Conservation (phyloP, 805 yeast species). For the Cyberlindnera misumaiensis region DNA sequence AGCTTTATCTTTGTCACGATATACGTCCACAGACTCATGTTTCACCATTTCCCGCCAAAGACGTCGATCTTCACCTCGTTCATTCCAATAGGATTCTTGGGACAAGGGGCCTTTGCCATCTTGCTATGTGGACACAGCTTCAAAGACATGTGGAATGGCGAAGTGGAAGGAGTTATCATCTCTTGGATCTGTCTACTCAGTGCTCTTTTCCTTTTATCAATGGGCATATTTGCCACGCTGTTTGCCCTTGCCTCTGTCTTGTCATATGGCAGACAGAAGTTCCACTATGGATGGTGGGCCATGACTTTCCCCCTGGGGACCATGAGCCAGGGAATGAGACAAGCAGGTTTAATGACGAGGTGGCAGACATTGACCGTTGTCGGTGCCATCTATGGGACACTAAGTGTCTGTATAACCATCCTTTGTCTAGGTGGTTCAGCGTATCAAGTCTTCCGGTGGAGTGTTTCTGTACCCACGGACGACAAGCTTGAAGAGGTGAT, state of each 20-base stretch:
- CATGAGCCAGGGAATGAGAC: slow-evolving; percentile 53
- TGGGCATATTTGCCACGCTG: slow-evolving; percentile 53
- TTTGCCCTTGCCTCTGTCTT: slow-evolving; percentile 32
- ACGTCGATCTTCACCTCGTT: slow-evolving; percentile 56
- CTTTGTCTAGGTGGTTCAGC: slow-evolving; percentile 4
- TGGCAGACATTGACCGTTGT: slow-evolving; percentile 55
- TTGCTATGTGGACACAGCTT: slow-evolving; percentile 45
- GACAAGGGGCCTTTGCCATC: slow-evolving; percentile 76
- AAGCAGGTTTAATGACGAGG: slow-evolving; percentile 42
- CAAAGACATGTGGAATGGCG: slow-evolving; percentile 13
- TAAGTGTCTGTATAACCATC: slow-evolving; percentile 3
- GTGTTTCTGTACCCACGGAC: neutral
- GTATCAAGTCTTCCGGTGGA: neutral
- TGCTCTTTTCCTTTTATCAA: slow-evolving; percentile 41
- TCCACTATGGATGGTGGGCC: slow-evolving; percentile 66
- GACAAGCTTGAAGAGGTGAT: neutral
- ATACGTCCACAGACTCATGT: slow-evolving; percentile 52
- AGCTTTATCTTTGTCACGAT: slow-evolving; percentile 51
- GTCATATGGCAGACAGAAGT: slow-evolving; percentile 29
- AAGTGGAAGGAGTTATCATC: slow-evolving; percentile 25
- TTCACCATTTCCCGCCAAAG: slow-evolving; percentile 53
- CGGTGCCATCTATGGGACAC: slow-evolving; percentile 46
- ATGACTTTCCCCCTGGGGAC: slow-evolving; percentile 90
- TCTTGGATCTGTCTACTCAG: slow-evolving; percentile 30
- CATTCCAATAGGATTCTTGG: slow-evolving; percentile 76